Evolutionary conservation across 2,329 filamentous ascomycete genomes (phyloP).

Genomic region (Penicillium sp.): DNA sequence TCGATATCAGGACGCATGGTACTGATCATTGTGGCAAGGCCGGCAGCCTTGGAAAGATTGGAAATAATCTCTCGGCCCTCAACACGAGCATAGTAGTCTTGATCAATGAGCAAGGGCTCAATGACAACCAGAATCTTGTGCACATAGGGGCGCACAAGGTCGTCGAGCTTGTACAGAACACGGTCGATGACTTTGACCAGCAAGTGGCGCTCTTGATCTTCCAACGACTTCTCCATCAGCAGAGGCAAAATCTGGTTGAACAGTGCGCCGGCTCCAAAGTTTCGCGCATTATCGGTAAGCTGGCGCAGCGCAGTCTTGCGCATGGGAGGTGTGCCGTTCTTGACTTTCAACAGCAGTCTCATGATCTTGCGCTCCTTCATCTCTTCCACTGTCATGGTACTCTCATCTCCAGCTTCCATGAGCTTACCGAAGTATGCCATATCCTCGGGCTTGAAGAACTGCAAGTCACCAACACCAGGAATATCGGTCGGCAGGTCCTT

Average conservation of each 20-base stretch:
- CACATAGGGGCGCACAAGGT: slow-evolving; percentile 89
- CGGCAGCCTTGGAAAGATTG: slow-evolving; percentile 92
- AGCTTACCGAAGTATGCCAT: slow-evolving; percentile 99
- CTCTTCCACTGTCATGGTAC: slow-evolving; percentile 84
- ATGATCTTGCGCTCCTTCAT: slow-evolving; percentile 98
- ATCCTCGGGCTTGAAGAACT: slow-evolving; percentile 98
- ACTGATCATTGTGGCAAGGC: slow-evolving; percentile 97
- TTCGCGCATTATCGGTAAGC: slow-evolving; percentile 92
- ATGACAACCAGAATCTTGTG: slow-evolving; percentile 99
- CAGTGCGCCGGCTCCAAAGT: slow-evolving; percentile 86
- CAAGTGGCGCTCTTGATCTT: slow-evolving; percentile 96
- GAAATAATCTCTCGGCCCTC: slow-evolving; percentile 98
- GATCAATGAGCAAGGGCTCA: slow-evolving; percentile 96
- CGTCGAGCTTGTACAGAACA: slow-evolving; percentile 96
- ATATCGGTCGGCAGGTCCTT: slow-evolving; percentile 94
- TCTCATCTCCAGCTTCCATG: slow-evolving; percentile 89
- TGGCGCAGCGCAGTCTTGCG: slow-evolving; percentile 95
- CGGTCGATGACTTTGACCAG: slow-evolving; percentile 98
- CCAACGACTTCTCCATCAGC: slow-evolving; percentile 95
- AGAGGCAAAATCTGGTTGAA: slow-evolving; percentile 97
- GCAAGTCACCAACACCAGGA: slow-evolving; percentile 87
- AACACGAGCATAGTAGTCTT: slow-evolving; percentile 97
- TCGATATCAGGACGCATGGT: slow-evolving; percentile 99
- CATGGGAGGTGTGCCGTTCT: slow-evolving; percentile 98
- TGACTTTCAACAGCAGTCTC: slow-evolving; percentile 92